Conservation (phyloP, 176 grass and related monocot species). For the Triticum monococcum region DNA sequence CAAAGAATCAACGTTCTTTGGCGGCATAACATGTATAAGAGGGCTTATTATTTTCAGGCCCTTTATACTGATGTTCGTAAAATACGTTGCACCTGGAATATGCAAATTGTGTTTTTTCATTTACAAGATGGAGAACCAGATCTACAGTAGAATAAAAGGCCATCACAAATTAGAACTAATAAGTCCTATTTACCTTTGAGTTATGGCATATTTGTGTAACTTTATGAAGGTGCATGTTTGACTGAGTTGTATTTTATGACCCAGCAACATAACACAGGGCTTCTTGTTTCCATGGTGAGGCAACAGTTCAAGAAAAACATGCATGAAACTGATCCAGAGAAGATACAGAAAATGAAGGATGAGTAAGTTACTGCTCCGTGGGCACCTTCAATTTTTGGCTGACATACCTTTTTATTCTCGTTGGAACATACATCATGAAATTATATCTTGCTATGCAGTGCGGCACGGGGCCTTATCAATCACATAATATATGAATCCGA, state of each 20-base stretch:
- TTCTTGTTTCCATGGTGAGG: conserved; percentile 88
- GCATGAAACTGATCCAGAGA: conserved; percentile 93
- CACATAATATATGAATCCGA: conserved; percentile 86
- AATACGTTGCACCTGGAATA: not conserved
- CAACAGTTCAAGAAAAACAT: conserved; percentile 95
- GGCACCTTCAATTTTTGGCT: not conserved
- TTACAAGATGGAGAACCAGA: conserved; percentile 14
- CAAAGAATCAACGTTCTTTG: not conserved
- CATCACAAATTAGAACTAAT: not conserved
- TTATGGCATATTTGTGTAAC: conserved; percentile 1
- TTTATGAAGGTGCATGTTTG: not conserved
- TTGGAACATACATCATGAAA: conserved; percentile 8
- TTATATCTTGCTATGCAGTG: conserved; percentile 60
- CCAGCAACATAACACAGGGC: conserved; percentile 87
- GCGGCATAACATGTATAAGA: not conserved
- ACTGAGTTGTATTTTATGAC: conserved; percentile 37
- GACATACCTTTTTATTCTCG: conserved; percentile 19
- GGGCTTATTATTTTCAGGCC: not conserved
- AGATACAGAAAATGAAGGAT: conserved; percentile 96
- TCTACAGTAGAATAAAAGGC: not conserved
- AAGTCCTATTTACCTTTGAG: not conserved
- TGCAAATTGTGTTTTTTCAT: not conserved
- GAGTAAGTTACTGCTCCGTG: conserved; percentile 55
- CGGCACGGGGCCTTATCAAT: conserved; percentile 95
- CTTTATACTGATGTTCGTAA: not conserved